phyloP scores from a whole-genome alignment of 306 rosid genomes.

The Citrullus mucosospermus region DNA sequence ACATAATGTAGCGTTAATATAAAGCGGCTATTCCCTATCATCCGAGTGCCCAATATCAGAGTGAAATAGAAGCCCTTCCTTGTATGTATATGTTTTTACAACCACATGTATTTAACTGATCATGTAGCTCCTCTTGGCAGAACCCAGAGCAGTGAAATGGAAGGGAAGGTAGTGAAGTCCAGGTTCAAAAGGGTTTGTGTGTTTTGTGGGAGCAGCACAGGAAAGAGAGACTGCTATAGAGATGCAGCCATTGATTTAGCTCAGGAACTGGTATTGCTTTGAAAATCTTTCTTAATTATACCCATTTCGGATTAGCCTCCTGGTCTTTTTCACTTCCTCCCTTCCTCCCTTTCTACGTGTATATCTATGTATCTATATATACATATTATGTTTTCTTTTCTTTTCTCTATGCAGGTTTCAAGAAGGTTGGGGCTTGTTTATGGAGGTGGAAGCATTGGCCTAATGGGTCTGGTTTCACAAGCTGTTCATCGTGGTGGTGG shows the following conservation, averaged over 20 bases:
- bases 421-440: conserved; percentile 39
- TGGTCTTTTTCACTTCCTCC: background rate
- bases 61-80: background rate
- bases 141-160: conserved; percentile 19
- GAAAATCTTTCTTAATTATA: background rate
- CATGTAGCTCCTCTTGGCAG: conserved; percentile 2
- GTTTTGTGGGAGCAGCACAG: conserved; percentile 47
- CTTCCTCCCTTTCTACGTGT: background rate
- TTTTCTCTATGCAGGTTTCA: conserved; percentile 23
- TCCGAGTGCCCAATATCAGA: background rate
- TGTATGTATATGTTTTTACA: background rate
- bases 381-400: background rate
- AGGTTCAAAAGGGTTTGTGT: conserved; percentile 42
- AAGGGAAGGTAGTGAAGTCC: conserved; percentile 21
- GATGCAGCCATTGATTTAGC: conserved; percentile 47
- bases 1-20: background rate
- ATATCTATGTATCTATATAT: background rate
- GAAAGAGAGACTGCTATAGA: conserved; percentile 32
- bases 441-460: conserved; percentile 51
- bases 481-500: conserved; percentile 49
- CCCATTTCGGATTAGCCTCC: background rate
- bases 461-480: conserved; percentile 47
- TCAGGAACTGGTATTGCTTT: conserved; percentile 31
- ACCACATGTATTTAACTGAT: background rate
- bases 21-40: background rate